phyloP scores from a whole-genome alignment of 495 filamentous ascomycete species.

The Annulohypoxylon nitens region DNA sequence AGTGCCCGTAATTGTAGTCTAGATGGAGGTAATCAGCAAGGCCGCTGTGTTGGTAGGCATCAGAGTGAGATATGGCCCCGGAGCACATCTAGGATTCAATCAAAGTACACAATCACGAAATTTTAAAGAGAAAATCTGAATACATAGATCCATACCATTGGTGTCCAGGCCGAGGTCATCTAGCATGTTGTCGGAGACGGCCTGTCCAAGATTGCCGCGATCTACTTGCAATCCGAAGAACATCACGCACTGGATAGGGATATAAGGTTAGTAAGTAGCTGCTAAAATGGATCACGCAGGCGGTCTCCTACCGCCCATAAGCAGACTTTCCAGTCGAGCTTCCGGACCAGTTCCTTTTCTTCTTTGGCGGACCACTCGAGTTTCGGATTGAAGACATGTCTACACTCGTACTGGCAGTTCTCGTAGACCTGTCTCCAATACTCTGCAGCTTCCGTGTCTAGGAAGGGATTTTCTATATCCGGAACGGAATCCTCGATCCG shows the following conservation, averaged over 20 bases:
- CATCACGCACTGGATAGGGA: conserved; percentile 54
- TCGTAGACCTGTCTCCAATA: conserved; percentile 52
- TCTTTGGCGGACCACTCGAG: conserved; percentile 67
- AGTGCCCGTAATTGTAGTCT: conserved; percentile 80
- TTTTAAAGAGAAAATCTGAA: background rate
- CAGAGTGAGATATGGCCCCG: background rate
- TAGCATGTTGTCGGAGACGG: conserved; percentile 68
- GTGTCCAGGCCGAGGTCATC: conserved; percentile 66
- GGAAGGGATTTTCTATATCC: conserved; percentile 53
- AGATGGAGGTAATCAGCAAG: conserved; percentile 24
- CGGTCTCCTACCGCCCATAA: conserved; percentile 63
- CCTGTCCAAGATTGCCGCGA: conserved; percentile 68
- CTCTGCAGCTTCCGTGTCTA: conserved; percentile 47
- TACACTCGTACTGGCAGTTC: conserved; percentile 59
- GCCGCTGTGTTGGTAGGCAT: conserved; percentile 33
- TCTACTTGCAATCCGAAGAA: conserved; percentile 72
- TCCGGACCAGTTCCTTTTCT: conserved; percentile 65
- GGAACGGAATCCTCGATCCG: conserved; percentile 27
- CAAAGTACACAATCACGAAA: conserved; percentile 5
- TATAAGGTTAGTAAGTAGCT: conserved; percentile 18
- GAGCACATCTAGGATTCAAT: conserved; percentile 24
- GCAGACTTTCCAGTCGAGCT: conserved; percentile 65
- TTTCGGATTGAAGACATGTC: conserved; percentile 66
- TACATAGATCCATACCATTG: conserved; percentile 56
- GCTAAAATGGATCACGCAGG: conserved; percentile 9